Conservation (phyloP, 345 rosid genomes). For the Populus deltoides region DNA sequence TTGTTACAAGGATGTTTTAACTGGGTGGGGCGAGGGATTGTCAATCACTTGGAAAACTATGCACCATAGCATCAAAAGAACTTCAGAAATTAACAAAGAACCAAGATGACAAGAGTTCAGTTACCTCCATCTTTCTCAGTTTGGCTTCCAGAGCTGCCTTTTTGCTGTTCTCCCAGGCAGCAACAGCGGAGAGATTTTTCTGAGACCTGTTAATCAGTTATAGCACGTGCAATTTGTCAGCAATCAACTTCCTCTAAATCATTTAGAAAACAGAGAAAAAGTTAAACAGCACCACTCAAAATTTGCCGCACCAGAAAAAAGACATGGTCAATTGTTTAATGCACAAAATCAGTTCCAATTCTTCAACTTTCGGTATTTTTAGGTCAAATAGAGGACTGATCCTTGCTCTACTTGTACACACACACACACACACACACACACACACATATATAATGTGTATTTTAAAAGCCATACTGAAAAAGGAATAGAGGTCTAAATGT, state of each 20-base stretch:
- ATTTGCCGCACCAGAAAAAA: not conserved
- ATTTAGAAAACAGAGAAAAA: not conserved
- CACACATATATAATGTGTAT: not conserved
- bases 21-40: not conserved
- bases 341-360: not conserved
- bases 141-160: slow-evolving; percentile 74
- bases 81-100: not conserved
- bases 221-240: not conserved
- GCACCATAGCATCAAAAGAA: not conserved
- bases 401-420: not conserved
- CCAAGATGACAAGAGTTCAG: not conserved
- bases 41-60: not conserved
- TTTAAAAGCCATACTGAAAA: not conserved
- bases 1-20: not conserved
- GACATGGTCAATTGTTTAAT: not conserved
- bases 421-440: no score
- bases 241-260: not conserved
- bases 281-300: not conserved
- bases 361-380: not conserved
- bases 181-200: slow-evolving; percentile 61
- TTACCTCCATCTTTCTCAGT: slow-evolving; percentile 73
- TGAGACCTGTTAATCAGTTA: slow-evolving; percentile 57
- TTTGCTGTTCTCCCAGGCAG: slow-evolving; percentile 87
- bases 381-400: not conserved
- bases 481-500: not conserved